phyloP scores from a whole-genome alignment of 345 rosid species.

The Mercurialis annua region DNA sequence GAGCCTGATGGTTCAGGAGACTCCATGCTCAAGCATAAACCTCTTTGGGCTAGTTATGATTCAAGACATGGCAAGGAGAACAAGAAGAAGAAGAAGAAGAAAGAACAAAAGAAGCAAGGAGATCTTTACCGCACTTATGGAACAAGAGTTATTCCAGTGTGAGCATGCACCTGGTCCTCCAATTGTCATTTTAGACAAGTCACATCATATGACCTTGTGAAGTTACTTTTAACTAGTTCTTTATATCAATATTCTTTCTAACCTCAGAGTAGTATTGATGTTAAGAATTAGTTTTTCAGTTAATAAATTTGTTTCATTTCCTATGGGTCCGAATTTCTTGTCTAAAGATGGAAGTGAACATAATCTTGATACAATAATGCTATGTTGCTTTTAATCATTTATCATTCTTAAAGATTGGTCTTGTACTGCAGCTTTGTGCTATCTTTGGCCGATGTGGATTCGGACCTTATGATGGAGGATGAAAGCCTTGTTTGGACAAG shows the following conservation, averaged over 20 bases:
- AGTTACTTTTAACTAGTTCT: background rate
- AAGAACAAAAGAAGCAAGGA: conserved; percentile 57
- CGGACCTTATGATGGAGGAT: conserved; percentile 92
- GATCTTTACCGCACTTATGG: conserved; percentile 83
- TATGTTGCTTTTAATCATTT: background rate
- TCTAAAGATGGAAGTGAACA: background rate
- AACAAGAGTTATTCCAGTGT: conserved; percentile 99
- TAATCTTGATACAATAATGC: background rate
- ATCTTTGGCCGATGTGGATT: conserved; percentile 92
- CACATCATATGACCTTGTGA: background rate
- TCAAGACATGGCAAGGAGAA: conserved; percentile 42
- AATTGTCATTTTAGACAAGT: conserved; percentile 4
- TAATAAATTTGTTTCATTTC: background rate
- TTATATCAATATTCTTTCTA: background rate
- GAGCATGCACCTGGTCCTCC: conserved; percentile 30
- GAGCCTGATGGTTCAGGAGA: conserved; percentile 65
- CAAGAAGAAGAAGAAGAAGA: conserved; percentile 47
- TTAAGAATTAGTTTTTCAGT: background rate
- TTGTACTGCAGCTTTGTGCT: conserved; percentile 68
- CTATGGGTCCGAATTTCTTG: background rate
- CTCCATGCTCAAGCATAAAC: conserved; percentile 87
- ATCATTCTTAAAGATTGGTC: background rate
- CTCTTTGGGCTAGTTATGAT: conserved; percentile 80
- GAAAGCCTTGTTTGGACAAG: conserved; percentile 97
- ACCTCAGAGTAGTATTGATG: background rate